A percentile compares a stretch with the other conserved stretches of the same genome.
Conservation (phyloP, 495 filamentous ascomycete genomes). For the Neurospora sp. region DNA sequence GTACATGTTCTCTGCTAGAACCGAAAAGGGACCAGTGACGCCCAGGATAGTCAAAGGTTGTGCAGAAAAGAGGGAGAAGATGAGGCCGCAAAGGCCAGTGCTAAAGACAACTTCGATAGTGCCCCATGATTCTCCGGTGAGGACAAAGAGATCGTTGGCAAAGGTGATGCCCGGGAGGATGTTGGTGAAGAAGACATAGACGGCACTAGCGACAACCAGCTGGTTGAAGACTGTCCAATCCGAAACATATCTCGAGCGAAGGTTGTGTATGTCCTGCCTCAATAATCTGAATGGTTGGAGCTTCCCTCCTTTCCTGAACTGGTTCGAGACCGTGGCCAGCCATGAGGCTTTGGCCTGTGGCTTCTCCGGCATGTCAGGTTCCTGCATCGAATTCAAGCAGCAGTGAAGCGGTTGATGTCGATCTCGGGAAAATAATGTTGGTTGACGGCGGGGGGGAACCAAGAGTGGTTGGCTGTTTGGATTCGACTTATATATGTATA, state of each 20-base stretch:
- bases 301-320: conserved; percentile 11
- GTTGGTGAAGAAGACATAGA: conserved; percentile 71
- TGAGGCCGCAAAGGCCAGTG: conserved; percentile 56
- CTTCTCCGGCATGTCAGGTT: neutral
- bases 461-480: neutral
- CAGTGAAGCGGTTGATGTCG: neutral
- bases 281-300: conserved; percentile 54
- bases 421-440: neutral
- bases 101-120: conserved; percentile 65
- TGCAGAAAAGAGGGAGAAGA: conserved; percentile 55
- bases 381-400: neutral
- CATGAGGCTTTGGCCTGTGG: conserved; percentile 3
- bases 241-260: conserved; percentile 46
- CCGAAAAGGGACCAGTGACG: conserved; percentile 65
- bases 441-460: neutral
- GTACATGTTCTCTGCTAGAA: conserved; percentile 63
- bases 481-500: neutral
- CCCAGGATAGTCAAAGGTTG: conserved; percentile 66
- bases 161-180: conserved; percentile 65
- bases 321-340: neutral
- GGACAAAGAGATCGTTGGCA: conserved; percentile 56
- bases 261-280: conserved; percentile 46
- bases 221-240: conserved; percentile 67
- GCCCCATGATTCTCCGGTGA: conserved; percentile 58
- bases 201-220: conserved; percentile 56